Conservation (phyloP, 352 stramenopile species). For the Phytophthora pluvialis region DNA sequence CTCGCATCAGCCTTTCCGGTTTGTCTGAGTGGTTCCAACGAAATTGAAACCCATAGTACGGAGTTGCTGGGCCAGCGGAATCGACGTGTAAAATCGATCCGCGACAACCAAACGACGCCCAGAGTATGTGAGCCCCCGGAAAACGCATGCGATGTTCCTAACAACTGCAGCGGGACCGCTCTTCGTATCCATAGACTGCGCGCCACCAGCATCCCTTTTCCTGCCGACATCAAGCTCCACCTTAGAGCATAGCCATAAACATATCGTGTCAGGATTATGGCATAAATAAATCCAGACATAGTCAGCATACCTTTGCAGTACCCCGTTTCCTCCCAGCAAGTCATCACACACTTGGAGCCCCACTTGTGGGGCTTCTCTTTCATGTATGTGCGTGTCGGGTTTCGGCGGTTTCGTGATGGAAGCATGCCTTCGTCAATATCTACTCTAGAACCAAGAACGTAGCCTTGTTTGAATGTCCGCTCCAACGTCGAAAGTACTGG, state of each 20-base stretch:
- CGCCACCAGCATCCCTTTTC: not conserved
- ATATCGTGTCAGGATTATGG: not conserved
- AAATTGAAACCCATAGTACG: constrained; percentile 15
- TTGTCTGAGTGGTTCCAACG: constrained; percentile 3
- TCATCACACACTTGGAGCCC: constrained; percentile 20
- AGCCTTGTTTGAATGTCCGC: constrained; percentile 15
- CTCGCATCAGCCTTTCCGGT: constrained; percentile 17
- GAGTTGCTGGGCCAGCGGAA: constrained; percentile 8
- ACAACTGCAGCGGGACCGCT: not conserved
- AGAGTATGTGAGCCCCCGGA: not conserved
- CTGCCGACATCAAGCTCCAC: constrained; percentile 10
- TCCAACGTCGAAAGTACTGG: constrained; percentile 2
- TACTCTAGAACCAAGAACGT: not conserved
- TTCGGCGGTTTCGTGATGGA: constrained; percentile 7
- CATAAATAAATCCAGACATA: not conserved
- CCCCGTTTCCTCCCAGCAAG: constrained; percentile 11
- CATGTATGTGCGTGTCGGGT: constrained; percentile 8
- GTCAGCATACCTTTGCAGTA: constrained; percentile 29
- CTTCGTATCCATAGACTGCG: constrained; percentile 6
- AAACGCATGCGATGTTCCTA: constrained; percentile 9
- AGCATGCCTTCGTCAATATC: constrained; percentile 25
- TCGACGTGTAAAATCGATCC: constrained; percentile 3
- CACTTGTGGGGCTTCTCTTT: not conserved
- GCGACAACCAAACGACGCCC: not conserved
- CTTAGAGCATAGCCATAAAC: not conserved